Percentiles rank a stretch among this genome's conserved stretches.
phyloP scores from a whole-genome alignment of 495 filamentous ascomycete genomes.

The Aspergillus funiculosus region DNA sequence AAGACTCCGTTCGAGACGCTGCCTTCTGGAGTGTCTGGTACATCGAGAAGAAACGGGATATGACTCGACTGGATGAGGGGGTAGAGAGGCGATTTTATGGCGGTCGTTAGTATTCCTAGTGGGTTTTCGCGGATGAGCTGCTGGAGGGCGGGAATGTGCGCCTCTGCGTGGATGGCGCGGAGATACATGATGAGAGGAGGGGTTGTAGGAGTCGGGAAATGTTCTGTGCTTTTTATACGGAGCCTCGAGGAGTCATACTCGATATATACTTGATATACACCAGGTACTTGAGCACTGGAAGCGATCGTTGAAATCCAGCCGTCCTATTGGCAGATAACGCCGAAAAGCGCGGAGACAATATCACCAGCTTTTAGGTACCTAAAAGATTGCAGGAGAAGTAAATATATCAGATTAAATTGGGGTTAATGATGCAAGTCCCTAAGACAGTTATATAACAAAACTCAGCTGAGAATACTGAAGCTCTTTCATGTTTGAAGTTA shows the following conservation, averaged over 20 bases:
- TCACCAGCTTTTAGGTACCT: too few species aligned
- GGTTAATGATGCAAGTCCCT: too few species aligned
- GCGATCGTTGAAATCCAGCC: neutral
- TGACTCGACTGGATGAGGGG: constrained; percentile 49
- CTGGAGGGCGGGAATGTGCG: constrained; percentile 11
- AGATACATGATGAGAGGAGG: constrained; percentile 14
- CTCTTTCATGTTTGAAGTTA: too few species aligned
- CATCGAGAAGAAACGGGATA: constrained; percentile 52
- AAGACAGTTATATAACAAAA: too few species aligned
- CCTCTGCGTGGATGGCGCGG: constrained; percentile 14
- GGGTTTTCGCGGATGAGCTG: constrained; percentile 48
- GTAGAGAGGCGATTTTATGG: constrained; percentile 38
- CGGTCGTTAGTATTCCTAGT: constrained; percentile 51
- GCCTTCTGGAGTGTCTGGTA: constrained; percentile 24
- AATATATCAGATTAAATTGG: too few species aligned
- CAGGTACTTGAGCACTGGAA: neutral
- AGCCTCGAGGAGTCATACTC: neutral
- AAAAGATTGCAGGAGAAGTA: too few species aligned
- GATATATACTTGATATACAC: neutral
- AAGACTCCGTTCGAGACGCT: constrained; percentile 30
- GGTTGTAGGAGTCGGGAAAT: neutral
- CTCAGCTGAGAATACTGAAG: too few species aligned
- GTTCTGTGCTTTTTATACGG: neutral
- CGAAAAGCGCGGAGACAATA: constrained; percentile 5
- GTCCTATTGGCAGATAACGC: constrained; percentile 2